Base-by-base conservation (phyloP, 495 filamentous ascomycete species). In the Xylaria acuta region DNA sequence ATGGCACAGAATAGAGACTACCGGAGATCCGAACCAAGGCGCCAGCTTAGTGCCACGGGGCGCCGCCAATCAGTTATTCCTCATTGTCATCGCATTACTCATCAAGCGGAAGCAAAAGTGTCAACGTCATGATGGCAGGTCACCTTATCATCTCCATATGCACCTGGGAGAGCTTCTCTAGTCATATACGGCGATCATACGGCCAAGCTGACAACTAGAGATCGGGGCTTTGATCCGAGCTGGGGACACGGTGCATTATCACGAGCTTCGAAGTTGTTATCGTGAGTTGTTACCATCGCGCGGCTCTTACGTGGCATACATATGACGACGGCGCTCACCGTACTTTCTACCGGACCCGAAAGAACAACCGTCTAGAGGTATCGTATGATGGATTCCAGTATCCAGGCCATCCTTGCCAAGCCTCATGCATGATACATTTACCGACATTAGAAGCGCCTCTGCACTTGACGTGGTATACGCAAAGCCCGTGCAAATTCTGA, bases 381-480 rank as follows among this genome's bases (percentile, higher is more conserved):
- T 51, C 22, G 36, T 49, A 56, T 53, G 69, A 63, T 20, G 45
- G 51, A 3, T 49, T 20, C 11, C 5, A 25, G 22, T 32, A 43
- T 56, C 22, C 2, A 41, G 2, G 12, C 22, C 36, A 67, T 32
- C 65, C 47, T 67, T 67, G 65, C 65, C 41, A 41, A 34, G n/a
- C 49, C 34, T 67, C 38, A 36, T 67, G 65, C 65, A 51, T 41
- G 65, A 18, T 27, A 64, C 11, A 20, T 32, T 20, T 6, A 32
- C 59, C 16, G 53, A 70, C 58, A 62, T 43, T 7, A 60, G 67
- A 69, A 41, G 36, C 30, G 38, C 25, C 3, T 59, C 25, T 51
- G 47, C 22, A 14, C 32, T n/a, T 3, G 36, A 30, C 34, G n/a
- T 32, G 0, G 49, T 43, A 36, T 20, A 30, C n/a, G 49, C 49